Evolutionary conservation across 2,329 filamentous ascomycete genomes (phyloP), one percentile per base, ranked within the genome.

Genomic region (Fusarium incarnatum): DNA sequence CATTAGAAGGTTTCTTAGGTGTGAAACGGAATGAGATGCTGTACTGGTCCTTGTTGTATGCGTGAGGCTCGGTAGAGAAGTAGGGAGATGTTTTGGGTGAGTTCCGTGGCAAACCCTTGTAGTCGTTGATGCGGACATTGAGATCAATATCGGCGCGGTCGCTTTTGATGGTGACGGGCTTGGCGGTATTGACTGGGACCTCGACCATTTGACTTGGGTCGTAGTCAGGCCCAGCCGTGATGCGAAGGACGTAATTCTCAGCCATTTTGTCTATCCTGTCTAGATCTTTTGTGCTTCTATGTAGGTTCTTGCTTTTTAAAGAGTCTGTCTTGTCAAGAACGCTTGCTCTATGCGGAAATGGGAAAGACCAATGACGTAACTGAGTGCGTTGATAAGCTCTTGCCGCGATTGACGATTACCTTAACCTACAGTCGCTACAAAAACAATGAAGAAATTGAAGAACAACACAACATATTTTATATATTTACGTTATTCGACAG

Each of bases 221-320:
- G 81, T 98, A 97, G 69, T 84, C 83, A 3, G 92, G 85, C 4
- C 95, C 95, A 2, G 93, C 93, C 0, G 94, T 97, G 58, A 98
- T 91, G 71, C 88, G 88, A 67, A 98, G 86, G 53, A 93, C 86
- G 80, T 96, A 97, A 72, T 92, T 91, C 63, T 91, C 87, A 20
- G 89, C 84, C 89, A 89, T 89, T 27, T 49, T 61, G 15, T 41
- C 32, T 50, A 41, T 42, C 8, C 37, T 18, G 6, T 42, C 27
- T 32, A 16, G n/a, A 22, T 42, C 13, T 20, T 15, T 44, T 16
- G 23, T 40, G 13, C 25, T 37, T 50, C 10, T 28, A 53, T 42
- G n/a, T 6, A 20, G 15, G 13, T 23, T 45, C 30, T 42, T 22
- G 30, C 22, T 32, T 11, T 41, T 32, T 37, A 25, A 15, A 18